A percentile compares a stretch with the other conserved stretches of the same genome.
These are phyloP conservation scores for Ceratobasidium sp. DNA, from an alignment of 1,284 basidiomycete genomes.

Conservation along the genomic window DNA sequence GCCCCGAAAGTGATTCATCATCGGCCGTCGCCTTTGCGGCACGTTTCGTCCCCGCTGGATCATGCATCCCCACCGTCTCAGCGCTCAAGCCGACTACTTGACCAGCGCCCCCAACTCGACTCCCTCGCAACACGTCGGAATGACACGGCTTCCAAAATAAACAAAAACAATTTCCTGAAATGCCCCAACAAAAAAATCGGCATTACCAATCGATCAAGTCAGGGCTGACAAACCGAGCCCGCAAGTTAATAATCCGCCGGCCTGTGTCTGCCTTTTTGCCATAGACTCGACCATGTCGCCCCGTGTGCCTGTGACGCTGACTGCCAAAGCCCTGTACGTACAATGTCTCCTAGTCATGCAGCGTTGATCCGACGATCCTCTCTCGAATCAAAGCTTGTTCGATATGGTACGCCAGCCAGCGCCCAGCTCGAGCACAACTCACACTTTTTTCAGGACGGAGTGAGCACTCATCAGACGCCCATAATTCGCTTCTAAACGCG, in stretches of 20 bases:
- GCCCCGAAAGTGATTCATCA: background rate
- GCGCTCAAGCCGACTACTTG: background rate
- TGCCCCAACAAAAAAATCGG: slow-evolving; percentile 20
- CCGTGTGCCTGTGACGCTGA: background rate
- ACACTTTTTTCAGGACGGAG: slow-evolving; percentile 26
- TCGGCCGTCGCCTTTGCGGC: slow-evolving; percentile 1
- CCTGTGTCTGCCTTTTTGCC: background rate
- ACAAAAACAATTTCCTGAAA: slow-evolving; percentile 22
- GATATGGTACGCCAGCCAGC: slow-evolving; percentile 32
- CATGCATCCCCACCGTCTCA: background rate
- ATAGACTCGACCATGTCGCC: background rate
- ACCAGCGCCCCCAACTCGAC: slow-evolving; percentile 1
- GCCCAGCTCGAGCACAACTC: background rate
- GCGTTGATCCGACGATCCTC: slow-evolving; percentile 3
- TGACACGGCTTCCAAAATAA: background rate
- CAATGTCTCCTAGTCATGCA: background rate
- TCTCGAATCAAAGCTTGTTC: slow-evolving; percentile 27
- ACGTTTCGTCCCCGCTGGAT: slow-evolving; percentile 29
- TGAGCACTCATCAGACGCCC: background rate
- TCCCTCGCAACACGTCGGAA: slow-evolving; percentile 7
- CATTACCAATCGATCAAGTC: slow-evolving; percentile 18
- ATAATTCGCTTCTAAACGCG: background rate
- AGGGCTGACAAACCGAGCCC: slow-evolving; percentile 4
- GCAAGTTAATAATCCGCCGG: slow-evolving; percentile 11
- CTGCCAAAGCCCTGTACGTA: slow-evolving; percentile 34